These are phyloP conservation scores for Bassia scoparia DNA, from an alignment of 148 eudicot species.

Conservation along the genomic window DNA sequence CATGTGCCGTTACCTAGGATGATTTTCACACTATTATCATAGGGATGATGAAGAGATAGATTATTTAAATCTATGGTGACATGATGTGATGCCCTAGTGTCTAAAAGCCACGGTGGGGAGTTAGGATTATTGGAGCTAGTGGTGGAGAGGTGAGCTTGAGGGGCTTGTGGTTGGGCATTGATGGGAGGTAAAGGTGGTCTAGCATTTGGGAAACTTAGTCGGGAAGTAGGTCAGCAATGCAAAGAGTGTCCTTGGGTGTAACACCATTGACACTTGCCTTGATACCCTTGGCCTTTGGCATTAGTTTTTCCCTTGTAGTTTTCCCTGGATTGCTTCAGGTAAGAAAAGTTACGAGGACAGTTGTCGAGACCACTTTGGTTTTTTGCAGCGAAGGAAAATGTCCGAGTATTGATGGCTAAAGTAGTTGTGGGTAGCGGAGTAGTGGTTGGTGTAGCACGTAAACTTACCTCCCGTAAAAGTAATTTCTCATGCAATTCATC, in stretches of 20 bases:
- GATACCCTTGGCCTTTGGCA: neutral
- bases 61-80: neutral
- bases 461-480: neutral
- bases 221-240: neutral
- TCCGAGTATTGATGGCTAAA: neutral
- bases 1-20: neutral
- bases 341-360: neutral
- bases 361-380: neutral
- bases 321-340: neutral
- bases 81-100: neutral
- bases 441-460: constrained; percentile 8
- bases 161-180: neutral
- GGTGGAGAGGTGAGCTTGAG: neutral
- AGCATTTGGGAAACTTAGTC: neutral
- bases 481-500: neutral
- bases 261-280: constrained; percentile 1
- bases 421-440: neutral
- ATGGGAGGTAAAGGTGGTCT: neutral
- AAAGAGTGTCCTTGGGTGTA: neutral
- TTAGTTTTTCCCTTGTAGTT: neutral
- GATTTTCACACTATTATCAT: neutral
- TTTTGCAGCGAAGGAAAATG: no score
- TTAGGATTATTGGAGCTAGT: neutral
- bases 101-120: neutral
- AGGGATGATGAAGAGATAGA: neutral